Base-by-base conservation (phyloP, 345 rosid species). In the Pugionium dolabratum region DNA sequence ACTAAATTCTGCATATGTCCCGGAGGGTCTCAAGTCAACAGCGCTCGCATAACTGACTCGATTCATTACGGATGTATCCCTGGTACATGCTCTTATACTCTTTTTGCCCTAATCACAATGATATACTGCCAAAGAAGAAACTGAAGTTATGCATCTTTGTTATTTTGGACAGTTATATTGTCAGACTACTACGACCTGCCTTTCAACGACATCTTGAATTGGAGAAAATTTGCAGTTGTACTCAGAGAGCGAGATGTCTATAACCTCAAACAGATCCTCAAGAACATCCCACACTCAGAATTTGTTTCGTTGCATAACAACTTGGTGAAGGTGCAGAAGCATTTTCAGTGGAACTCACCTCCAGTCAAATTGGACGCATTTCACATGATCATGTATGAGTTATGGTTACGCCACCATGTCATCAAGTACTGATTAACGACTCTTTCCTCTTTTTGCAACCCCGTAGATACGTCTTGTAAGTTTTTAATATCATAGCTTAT, bases 1-100 rank as follows among this genome's bases (percentile, higher is more conserved):
- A 87, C 95, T 44, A 95, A 95, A 72, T 95, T 81, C 68, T 91
- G 96, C 75, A 87, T 95, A 75, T 95, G 97, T 69, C 99, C 99
- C 1, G 97, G 99, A 54, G 97, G 99, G 62, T 89, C 97, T 49
- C 99, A 95, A 77, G 97, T 95, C 73, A 89, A 89, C 70, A 91
- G 99, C 48, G 99, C 97, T 62, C 93, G 98, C 18, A 89, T 95
- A 70, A 76, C 96, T 30, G 99, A 95, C 78, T 91, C 99, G 4
- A 95, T 95, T 53, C 98, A 91, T 58, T 95, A 91, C 56, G 99
- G 96, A 67, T 95, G 99, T 78, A 66, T 91, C 70, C 99, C 99
- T 60, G 97, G 99, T 91, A 81, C 71, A 80, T 54, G 18, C 9
- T 48, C 39, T 47, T 39, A 1, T 28, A 5, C 65, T 49, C 47